Evolutionary conservation across 257 asterid species (phyloP), one percentile per base, ranked within the genome.

Genomic region (Solanum etuberosum): DNA sequence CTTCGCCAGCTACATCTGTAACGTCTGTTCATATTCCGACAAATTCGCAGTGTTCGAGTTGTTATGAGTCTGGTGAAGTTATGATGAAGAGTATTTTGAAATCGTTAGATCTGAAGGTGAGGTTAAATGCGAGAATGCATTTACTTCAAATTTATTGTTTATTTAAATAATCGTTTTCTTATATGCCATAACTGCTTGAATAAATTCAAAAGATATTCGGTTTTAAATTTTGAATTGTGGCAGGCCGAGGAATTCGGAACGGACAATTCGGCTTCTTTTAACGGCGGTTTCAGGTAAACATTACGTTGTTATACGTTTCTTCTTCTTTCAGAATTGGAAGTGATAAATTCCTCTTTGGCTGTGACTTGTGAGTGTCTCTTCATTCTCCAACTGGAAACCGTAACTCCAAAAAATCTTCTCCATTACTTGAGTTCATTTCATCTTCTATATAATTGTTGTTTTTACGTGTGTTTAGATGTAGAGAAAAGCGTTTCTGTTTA

Each of bases 91-190:
- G 61, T 84, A 73, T 86, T 46, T 61, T 82, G 90, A 86, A 92
- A 88, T 88, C 94, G 20, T 77, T 91, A 89, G 98, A 96, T 93
- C 97, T 94, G 95, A 93, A 94, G 97, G 96, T 93, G 84, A 90
- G 73, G 54, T 31, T 54, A 68, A 90, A 89, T 91, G 91, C 57
- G 32, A 89, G 46, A 84, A 67, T 9, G 68, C 51, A 67, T 65
- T 46, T 86, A 57, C 18, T 42, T 40, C 34, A 3, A 21, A 74
- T 83, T 72, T 85, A 83, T 13, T 10, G 35, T 72, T 85, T 65
- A 61, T 72, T 81, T 59, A 83, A 70, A 78, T 59, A 31, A 31
- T 82, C 11, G 86, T 70, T 86, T 82, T 72, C 70, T 74, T 72
- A 82, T 25, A 43, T 86, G 54, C 57, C 83, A 59, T 87, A 51